Percentiles rank a stretch among this genome's conserved stretches.
Evolutionary conservation across 192 early-diverging fungal genomes (phyloP).

Genomic region (Spinellus fusiger): DNA sequence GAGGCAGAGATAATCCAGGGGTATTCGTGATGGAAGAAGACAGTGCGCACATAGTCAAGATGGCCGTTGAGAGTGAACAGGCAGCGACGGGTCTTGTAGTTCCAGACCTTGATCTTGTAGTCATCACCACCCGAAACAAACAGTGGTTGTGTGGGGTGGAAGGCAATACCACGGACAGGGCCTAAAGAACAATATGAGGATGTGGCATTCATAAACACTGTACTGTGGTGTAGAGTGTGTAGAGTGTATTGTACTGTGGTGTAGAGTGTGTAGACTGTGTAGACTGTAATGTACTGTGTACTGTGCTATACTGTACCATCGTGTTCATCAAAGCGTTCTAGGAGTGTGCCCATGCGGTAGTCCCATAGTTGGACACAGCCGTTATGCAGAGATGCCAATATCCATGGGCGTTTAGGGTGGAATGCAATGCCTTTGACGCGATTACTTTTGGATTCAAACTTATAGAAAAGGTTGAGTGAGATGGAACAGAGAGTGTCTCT

Average conservation of each 20-base stretch:
- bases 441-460: conserved; percentile 99
- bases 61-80: conserved; percentile 96
- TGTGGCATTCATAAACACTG: too few relatives aligned
- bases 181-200: conserved; percentile 44
- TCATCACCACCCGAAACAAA: conserved; percentile 99
- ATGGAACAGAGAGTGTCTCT: not conserved
- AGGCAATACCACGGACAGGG: conserved; percentile 93
- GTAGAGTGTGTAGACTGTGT: too few relatives aligned
- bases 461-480: conserved; percentile 13
- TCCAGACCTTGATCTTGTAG: conserved; percentile 99
- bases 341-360: conserved; percentile 96
- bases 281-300: too few relatives aligned
- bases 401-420: conserved; percentile 98
- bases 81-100: conserved; percentile 95
- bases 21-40: conserved; percentile 95
- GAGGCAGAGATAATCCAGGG: conserved; percentile 97
- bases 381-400: conserved; percentile 94
- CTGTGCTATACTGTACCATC: conserved; percentile 62
- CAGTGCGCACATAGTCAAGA: conserved; percentile 96
- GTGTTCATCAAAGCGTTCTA: conserved; percentile 99
- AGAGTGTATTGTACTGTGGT: too few relatives aligned
- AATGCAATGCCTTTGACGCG: conserved; percentile 95
- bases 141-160: conserved; percentile 92
- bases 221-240: too few relatives aligned
- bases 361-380: conserved; percentile 99